phyloP scores from a whole-genome alignment of 1,284 basidiomycete genomes.

The Rhizoctonia solani region DNA sequence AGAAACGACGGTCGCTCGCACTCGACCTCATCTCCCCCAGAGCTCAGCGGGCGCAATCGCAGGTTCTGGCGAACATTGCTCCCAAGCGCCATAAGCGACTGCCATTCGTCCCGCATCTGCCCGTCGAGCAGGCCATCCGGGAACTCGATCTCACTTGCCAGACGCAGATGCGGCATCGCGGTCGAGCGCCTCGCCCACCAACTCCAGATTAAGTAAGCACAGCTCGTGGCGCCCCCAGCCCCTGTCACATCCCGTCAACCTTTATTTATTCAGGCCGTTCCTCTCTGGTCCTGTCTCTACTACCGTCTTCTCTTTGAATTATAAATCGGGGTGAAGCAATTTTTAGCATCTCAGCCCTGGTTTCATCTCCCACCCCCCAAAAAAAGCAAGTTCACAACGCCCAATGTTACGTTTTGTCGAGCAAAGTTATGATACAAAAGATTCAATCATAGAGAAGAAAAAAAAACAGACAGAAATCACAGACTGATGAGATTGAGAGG shows the following conservation, averaged over 20 bases:
- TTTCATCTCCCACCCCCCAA: no score
- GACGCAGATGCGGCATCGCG: constrained; percentile 30
- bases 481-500: no score
- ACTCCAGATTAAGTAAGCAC: constrained; percentile 19
- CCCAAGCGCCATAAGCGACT: constrained; percentile 23
- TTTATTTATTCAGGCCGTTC: no score
- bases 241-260: constrained; percentile 1
- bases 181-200: background rate
- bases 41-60: background rate
- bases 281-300: no score
- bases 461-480: no score
- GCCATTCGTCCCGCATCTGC: constrained; percentile 29
- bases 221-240: background rate
- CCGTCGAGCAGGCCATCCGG: constrained; percentile 18
- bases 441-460: no score
- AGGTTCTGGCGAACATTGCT: constrained; percentile 26
- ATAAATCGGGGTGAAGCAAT: no score
- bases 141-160: constrained; percentile 18
- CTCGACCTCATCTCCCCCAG: constrained; percentile 1
- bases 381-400: background rate
- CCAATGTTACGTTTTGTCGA: background rate
- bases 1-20: constrained; percentile 24
- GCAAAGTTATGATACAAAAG: background rate
- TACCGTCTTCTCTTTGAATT: no score
- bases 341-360: no score